These are phyloP conservation scores for Taiwanofungus camphoratus DNA, from an alignment of 1,284 basidiomycete species.

Conservation along the genomic window DNA sequence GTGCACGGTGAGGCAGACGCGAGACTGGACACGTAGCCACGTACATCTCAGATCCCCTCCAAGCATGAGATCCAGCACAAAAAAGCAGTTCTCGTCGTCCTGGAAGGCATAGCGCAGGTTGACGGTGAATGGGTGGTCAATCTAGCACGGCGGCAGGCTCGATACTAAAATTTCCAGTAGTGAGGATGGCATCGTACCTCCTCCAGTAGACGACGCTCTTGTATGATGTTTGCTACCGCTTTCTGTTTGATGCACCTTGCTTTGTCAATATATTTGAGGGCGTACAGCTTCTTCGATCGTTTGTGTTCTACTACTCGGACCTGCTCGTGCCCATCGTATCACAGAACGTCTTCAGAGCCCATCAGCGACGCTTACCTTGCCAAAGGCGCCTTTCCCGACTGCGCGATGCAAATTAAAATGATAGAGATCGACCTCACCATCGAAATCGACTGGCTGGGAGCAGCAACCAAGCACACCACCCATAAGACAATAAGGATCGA, in stretches of 20 bases:
- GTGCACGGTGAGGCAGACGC: slow-evolving; percentile 11
- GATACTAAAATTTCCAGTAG: slow-evolving; percentile 5
- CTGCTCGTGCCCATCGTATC: slow-evolving; percentile 28
- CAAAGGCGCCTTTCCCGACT: slow-evolving; percentile 97
- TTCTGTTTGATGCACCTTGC: slow-evolving; percentile 87
- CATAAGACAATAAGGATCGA: slow-evolving; percentile 19
- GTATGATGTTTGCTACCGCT: slow-evolving; percentile 91
- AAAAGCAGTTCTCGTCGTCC: slow-evolving; percentile 97
- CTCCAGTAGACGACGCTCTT: slow-evolving; percentile 85
- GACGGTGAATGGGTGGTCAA: slow-evolving; percentile 92
- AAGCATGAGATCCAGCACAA: slow-evolving; percentile 94
- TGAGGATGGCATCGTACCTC: no score
- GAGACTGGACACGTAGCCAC: no score
- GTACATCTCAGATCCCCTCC: slow-evolving; percentile 90
- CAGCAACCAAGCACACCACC: slow-evolving; percentile 27
- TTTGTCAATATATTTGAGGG: slow-evolving; percentile 98
- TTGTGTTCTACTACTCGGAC: slow-evolving; percentile 95
- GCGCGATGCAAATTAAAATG: slow-evolving; percentile 93
- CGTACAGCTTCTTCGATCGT: slow-evolving; percentile 87
- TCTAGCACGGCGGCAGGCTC: slow-evolving; percentile 39
- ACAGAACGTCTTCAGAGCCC: not conserved
- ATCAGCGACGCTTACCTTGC: slow-evolving; percentile 59
- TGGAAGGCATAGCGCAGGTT: slow-evolving; percentile 97
- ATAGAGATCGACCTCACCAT: slow-evolving; percentile 89
- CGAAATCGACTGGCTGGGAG: slow-evolving; percentile 78